phyloP scores from a whole-genome alignment of 2,329 filamentous ascomycete species.

The Tothia fuscella region DNA sequence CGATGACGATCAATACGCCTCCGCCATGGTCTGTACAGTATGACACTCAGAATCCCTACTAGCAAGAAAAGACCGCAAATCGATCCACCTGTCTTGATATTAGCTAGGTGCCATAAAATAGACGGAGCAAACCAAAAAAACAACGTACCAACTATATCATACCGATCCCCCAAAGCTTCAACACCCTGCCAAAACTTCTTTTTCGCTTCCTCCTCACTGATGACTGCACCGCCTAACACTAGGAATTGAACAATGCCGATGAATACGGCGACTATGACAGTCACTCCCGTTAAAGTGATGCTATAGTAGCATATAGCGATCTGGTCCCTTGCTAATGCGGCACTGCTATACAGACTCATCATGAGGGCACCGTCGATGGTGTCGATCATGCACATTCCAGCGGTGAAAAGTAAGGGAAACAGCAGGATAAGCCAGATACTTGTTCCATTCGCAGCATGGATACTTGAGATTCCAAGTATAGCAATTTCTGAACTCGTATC shows the following conservation, averaged over 20 bases:
- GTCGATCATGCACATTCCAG: constrained; percentile 90
- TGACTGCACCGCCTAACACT: constrained; percentile 46
- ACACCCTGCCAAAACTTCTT: constrained; percentile 90
- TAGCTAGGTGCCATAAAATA: neutral
- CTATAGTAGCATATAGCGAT: constrained; percentile 95
- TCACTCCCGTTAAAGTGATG: constrained; percentile 72
- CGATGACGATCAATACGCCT: constrained; percentile 38
- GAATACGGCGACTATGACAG: constrained; percentile 69
- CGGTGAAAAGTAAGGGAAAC: constrained; percentile 82
- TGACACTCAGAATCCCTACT: constrained; percentile 59
- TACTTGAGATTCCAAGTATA: constrained; percentile 75
- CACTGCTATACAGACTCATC: constrained; percentile 85
- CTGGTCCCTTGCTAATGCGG: constrained; percentile 61
- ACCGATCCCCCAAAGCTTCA: constrained; percentile 61
- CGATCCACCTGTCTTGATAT: constrained; percentile 39
- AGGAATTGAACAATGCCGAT: constrained; percentile 81
- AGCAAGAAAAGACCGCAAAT: constrained; percentile 80
- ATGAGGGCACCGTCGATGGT: constrained; percentile 88
- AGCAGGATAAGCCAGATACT: constrained; percentile 90
- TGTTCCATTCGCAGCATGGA: constrained; percentile 76
- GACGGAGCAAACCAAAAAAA: neutral
- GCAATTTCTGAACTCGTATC: constrained; percentile 94
- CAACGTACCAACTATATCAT: constrained; percentile 59
- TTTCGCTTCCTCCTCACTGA: constrained; percentile 55
- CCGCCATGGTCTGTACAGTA: constrained; percentile 73